Percentiles rank a stretch among this genome's conserved stretches.
phyloP scores from a whole-genome alignment of 192 early-diverging fungal species.

The Phycomyces blakesleeanus region DNA sequence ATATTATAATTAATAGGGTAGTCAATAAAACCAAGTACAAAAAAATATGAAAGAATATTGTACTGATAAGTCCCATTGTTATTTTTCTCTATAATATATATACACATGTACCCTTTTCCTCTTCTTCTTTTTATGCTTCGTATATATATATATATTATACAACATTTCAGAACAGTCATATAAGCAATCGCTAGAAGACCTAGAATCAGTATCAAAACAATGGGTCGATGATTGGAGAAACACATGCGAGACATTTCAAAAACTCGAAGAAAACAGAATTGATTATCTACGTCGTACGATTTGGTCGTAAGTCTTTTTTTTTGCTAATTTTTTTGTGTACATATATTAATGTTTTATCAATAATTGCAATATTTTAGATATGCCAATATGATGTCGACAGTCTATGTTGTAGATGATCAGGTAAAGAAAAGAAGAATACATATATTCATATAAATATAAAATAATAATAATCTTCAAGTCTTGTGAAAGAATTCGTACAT shows the following conservation, averaged over 20 bases:
- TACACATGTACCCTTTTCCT: neutral
- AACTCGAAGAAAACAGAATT: conserved; percentile 4
- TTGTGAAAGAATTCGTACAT: neutral
- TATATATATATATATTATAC: neutral
- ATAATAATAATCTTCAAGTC: neutral
- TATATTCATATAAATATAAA: no score
- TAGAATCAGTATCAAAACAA: neutral
- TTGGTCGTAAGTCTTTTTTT: conserved; percentile 1
- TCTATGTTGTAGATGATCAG: conserved; percentile 9
- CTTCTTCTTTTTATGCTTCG: neutral
- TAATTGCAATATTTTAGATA: no score
- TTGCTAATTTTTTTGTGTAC: neutral
- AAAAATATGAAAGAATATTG: no score
- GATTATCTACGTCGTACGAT: conserved; percentile 5
- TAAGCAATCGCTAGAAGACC: neutral
- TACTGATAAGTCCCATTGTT: no score
- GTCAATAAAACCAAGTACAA: no score
- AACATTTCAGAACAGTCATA: neutral
- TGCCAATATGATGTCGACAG: conserved; percentile 2
- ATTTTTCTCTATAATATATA: no score
- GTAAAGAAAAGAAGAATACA: neutral
- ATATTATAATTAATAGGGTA: no score
- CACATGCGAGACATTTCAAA: neutral
- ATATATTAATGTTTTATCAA: neutral
- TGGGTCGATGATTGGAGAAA: conserved; percentile 10